Percentiles rank a stretch among this genome's conserved stretches.
These are phyloP conservation scores for Ilyonectria destructans DNA, from an alignment of 2,329 filamentous ascomycete genomes.

Conservation along the genomic window DNA sequence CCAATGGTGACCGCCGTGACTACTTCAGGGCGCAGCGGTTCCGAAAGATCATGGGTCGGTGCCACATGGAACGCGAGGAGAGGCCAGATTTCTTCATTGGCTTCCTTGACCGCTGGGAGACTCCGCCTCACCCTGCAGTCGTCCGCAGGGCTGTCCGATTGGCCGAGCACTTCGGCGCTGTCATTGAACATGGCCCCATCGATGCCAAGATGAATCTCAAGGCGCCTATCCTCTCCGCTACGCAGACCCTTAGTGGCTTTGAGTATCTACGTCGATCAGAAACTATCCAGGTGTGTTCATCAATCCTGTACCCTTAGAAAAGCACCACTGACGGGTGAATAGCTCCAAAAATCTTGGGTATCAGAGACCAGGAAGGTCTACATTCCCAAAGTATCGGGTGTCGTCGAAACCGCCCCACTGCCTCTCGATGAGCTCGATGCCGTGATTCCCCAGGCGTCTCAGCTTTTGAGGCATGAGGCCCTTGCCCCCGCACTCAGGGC, in stretches of 20 bases:
- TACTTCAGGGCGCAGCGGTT: conserved; percentile 35
- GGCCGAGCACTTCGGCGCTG: conserved; percentile 40
- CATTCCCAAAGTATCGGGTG: conserved; percentile 18
- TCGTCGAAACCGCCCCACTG: background rate
- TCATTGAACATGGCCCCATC: conserved; percentile 37
- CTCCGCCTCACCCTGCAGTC: conserved; percentile 28
- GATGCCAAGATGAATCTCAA: conserved; percentile 18
- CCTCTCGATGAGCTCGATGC: conserved; percentile 2
- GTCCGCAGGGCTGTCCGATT: conserved; percentile 36
- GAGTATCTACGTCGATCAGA: conserved; percentile 36
- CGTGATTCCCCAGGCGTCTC: conserved; percentile 24
- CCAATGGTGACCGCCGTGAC: conserved; percentile 34
- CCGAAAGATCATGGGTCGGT: conserved; percentile 34
- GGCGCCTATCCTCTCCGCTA: conserved; percentile 21
- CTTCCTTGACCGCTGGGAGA: conserved; percentile 36
- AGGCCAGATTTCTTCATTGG: conserved; percentile 36
- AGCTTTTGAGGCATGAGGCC: conserved; percentile 25
- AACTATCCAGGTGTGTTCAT: conserved; percentile 28
- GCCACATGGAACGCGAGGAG: conserved; percentile 32
- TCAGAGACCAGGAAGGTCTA: conserved; percentile 17
- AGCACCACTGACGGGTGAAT: background rate
- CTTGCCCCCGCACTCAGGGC: conserved; percentile 10
- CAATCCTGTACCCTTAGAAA: too few species aligned
- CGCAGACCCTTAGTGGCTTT: conserved; percentile 34
- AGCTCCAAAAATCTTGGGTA: conserved; percentile 37